Conservation (phyloP, 768 basidiomycete species). For the Mycena capillaripes region DNA sequence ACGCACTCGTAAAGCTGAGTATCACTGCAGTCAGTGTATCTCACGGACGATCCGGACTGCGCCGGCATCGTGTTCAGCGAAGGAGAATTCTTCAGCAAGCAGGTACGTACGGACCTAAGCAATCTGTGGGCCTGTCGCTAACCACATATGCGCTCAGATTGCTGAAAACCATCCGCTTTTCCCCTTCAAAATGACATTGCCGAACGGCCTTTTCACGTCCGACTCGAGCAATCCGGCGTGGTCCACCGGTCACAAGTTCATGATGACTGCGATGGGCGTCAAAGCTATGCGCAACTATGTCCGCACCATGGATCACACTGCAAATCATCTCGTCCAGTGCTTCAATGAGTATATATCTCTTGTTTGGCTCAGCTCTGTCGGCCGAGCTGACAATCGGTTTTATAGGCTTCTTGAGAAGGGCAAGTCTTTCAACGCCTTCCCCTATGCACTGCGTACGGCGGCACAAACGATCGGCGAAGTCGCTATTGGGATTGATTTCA, state of each 20-base stretch:
- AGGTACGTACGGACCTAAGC: no score
- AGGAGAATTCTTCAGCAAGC: conserved; percentile 30
- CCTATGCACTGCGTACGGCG: conserved; percentile 23
- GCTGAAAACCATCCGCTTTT: conserved; percentile 31
- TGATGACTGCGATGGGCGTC: conserved; percentile 37
- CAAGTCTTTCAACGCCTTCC: conserved; percentile 19
- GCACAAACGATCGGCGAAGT: conserved; percentile 35
- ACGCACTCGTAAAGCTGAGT: no score
- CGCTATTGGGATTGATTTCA: conserved; percentile 24
- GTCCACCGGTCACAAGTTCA: conserved; percentile 33
- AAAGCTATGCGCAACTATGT: conserved; percentile 35
- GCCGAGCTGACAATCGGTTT: background rate
- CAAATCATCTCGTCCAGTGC: conserved; percentile 19
- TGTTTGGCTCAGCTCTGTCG: no score
- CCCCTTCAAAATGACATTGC: conserved; percentile 22
- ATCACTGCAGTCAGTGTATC: no score
- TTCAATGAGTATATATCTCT: conserved; percentile 18
- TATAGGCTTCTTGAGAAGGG: conserved; percentile 19
- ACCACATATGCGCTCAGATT: background rate
- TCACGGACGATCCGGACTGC: conserved; percentile 35
- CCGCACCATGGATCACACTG: conserved; percentile 31
- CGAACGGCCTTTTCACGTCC: conserved; percentile 33
- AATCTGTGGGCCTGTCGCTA: no score
- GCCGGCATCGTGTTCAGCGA: conserved; percentile 28
- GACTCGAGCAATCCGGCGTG: conserved; percentile 31